Conservation (phyloP, 768 basidiomycete species). For the Cubamyces sp. region DNA sequence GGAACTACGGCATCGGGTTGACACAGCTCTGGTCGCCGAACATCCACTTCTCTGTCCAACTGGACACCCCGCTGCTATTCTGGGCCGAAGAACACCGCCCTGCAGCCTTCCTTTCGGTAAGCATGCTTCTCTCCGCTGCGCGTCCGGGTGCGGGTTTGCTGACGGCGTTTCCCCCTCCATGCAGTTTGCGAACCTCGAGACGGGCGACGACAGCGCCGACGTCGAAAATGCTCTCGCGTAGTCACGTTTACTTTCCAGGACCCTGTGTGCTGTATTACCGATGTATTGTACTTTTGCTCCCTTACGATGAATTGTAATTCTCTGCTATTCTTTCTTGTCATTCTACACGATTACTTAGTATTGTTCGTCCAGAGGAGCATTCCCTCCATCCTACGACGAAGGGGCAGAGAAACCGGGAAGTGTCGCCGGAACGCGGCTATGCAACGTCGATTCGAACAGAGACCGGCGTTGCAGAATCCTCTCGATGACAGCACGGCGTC, state of each 20-base stretch:
- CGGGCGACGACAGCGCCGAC: constrained; percentile 91
- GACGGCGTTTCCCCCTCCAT: constrained; percentile 5
- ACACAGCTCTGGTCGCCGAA: constrained; percentile 90
- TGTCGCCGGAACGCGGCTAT: too few relatives aligned
- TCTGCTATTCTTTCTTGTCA: background rate
- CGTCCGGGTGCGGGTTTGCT: constrained; percentile 21
- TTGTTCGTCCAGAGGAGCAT: too few relatives aligned
- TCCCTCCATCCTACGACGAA: too few relatives aligned
- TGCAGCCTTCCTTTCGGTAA: constrained; percentile 88
- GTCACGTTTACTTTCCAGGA: constrained; percentile 32
- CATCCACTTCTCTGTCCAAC: constrained; percentile 77
- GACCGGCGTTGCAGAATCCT: too few relatives aligned
- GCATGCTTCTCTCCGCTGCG: constrained; percentile 29
- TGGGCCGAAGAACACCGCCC: constrained; percentile 97
- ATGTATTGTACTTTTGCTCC: constrained; percentile 18
- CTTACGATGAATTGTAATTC: constrained; percentile 22
- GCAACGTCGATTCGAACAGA: too few relatives aligned
- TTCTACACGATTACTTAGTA: too few relatives aligned
- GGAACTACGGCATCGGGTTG: constrained; percentile 96
- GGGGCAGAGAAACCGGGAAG: background rate
- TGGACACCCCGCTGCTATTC: constrained; percentile 94
- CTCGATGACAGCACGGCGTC: too few relatives aligned
- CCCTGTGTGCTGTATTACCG: constrained; percentile 17
- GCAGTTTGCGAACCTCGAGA: constrained; percentile 89
- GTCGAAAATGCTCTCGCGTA: constrained; percentile 94